These are phyloP conservation scores for Termitomyces sp. DNA, from an alignment of 768 basidiomycete species.

Conservation along the genomic window DNA sequence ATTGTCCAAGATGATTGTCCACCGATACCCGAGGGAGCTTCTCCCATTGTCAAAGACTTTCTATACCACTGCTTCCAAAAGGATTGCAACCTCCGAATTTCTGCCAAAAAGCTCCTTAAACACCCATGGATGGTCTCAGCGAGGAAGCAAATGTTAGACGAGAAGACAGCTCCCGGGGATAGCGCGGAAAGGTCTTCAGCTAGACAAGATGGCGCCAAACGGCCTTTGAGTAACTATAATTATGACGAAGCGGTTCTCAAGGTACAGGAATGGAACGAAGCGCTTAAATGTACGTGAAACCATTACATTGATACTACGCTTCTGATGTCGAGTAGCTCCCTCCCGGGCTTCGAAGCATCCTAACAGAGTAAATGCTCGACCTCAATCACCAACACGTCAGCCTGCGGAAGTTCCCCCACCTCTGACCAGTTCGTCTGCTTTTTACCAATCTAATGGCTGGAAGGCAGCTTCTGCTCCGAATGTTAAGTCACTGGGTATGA, in stretches of 20 bases:
- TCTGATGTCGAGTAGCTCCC: slow-evolving; percentile 43
- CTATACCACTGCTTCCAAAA: slow-evolving; percentile 98
- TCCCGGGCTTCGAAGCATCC: slow-evolving; percentile 69
- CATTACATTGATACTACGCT: background rate
- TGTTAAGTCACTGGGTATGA: slow-evolving; percentile 28
- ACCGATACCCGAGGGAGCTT: slow-evolving; percentile 92
- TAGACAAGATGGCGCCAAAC: slow-evolving; percentile 29
- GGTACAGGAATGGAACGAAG: slow-evolving; percentile 99
- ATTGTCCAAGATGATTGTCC: slow-evolving; percentile 98
- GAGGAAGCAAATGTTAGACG: slow-evolving; percentile 60
- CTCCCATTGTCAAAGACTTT: slow-evolving; percentile 94
- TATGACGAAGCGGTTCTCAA: slow-evolving; percentile 92
- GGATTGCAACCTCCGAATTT: slow-evolving; percentile 90
- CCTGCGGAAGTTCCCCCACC: slow-evolving; percentile 27
- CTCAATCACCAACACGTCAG: slow-evolving; percentile 41
- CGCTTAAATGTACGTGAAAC: slow-evolving; percentile 67
- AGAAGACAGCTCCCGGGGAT: slow-evolving; percentile 24
- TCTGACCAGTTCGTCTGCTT: slow-evolving; percentile 21
- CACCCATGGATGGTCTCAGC: slow-evolving; percentile 97
- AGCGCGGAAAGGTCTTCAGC: slow-evolving; percentile 26
- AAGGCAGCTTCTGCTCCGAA: slow-evolving; percentile 27
- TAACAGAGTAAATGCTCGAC: slow-evolving; percentile 35
- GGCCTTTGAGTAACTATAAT: slow-evolving; percentile 71
- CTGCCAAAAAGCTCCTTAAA: slow-evolving; percentile 84
- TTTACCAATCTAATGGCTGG: slow-evolving; percentile 26